phyloP scores from a whole-genome alignment of 1,284 basidiomycete species.

The Schizophyllum commune region DNA sequence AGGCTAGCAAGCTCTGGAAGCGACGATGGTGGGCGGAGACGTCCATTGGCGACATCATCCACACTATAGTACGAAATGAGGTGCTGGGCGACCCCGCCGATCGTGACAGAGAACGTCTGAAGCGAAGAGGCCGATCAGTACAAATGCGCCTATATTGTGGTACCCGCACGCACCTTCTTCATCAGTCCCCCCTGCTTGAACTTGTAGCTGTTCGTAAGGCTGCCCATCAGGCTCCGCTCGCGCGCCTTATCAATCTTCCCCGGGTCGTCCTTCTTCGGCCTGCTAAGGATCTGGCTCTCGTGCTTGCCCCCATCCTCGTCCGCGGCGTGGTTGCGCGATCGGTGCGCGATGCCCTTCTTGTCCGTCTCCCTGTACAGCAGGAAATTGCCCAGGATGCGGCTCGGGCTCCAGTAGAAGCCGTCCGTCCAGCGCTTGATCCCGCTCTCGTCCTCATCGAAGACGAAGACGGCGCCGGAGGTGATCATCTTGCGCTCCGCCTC shows the following conservation, averaged over 20 bases:
- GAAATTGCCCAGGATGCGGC: constrained; percentile 90
- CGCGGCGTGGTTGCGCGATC: constrained; percentile 27
- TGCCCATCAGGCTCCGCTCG: constrained; percentile 80
- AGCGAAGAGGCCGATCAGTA: constrained; percentile 2
- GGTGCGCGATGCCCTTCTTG: constrained; percentile 60
- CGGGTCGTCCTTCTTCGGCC: constrained; percentile 48
- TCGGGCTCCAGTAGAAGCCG: constrained; percentile 88
- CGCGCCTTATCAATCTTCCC: constrained; percentile 56
- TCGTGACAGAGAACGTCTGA: constrained; percentile 89
- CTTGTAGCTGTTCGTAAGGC: constrained; percentile 84
- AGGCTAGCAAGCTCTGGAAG: constrained; percentile 83
- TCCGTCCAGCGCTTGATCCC: constrained; percentile 99
- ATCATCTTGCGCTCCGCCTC: constrained; percentile 93
- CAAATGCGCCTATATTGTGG: background rate
- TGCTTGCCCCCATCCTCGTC: constrained; percentile 18
- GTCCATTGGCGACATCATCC: constrained; percentile 84
- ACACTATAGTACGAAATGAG: constrained; percentile 95
- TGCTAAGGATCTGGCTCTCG: constrained; percentile 42
- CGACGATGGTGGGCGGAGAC: constrained; percentile 82
- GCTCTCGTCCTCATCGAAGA: constrained; percentile 96
- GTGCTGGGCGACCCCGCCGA: constrained; percentile 83
- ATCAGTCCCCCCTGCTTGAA: constrained; percentile 89
- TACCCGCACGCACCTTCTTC: constrained; percentile 70
- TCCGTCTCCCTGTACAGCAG: constrained; percentile 91
- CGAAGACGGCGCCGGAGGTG: constrained; percentile 90